These are phyloP conservation scores for Mortierella sp. DNA, from an alignment of 371 early-diverging fungal genomes.

Conservation along the genomic window DNA sequence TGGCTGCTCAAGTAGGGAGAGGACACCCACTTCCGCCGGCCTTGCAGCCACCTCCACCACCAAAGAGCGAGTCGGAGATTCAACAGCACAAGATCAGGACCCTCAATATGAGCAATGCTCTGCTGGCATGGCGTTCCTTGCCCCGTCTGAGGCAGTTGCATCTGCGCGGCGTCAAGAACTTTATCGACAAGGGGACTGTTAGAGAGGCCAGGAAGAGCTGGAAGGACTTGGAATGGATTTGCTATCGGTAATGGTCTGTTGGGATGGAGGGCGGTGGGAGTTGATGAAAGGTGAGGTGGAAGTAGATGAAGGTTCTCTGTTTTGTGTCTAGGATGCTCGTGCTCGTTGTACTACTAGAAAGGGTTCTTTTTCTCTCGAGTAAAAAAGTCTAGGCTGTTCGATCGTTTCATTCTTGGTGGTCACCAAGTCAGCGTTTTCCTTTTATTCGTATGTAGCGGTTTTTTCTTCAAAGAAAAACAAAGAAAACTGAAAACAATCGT, in stretches of 20 bases:
- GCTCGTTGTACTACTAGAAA: no score
- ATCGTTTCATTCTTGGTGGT: not conserved
- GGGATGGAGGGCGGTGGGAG: not conserved
- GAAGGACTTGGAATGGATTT: not conserved
- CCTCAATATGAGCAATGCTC: not conserved
- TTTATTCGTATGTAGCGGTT: no score
- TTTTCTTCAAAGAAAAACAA: no score
- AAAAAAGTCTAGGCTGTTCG: not conserved
- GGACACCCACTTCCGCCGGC: not conserved
- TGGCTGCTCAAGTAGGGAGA: not conserved
- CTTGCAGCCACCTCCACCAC: not conserved
- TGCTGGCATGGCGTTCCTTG: not conserved
- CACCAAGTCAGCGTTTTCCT: not conserved
- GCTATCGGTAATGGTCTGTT: not conserved
- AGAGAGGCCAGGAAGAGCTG: constrained; percentile 3
- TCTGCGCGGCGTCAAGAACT: constrained; percentile 6
- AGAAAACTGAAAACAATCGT: not conserved
- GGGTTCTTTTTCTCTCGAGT: not conserved
- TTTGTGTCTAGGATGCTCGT: no score
- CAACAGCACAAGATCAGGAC: not conserved
- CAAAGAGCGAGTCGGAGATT: not conserved
- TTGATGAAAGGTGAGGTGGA: no score
- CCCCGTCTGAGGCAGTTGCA: not conserved
- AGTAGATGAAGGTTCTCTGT: no score
- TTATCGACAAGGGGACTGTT: not conserved